A percentile compares a stretch with the other conserved stretches of the same genome.
Conservation (phyloP, 495 filamentous ascomycete species). For the Penicillium alfredii region DNA sequence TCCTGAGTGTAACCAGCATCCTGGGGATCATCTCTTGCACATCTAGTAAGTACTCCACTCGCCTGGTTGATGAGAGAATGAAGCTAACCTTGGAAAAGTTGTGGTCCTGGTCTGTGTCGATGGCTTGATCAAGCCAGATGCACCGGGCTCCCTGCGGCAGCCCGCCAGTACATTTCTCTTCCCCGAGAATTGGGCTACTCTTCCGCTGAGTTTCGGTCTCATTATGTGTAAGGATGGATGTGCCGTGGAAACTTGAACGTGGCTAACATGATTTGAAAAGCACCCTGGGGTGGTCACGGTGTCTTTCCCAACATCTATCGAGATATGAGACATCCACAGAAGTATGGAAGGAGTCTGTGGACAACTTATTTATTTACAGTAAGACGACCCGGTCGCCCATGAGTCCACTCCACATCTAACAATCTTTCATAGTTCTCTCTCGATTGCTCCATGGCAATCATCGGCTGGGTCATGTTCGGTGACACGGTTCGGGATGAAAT, state of each 20-base stretch:
- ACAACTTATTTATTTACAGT: constrained; percentile 89
- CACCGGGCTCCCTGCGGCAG: constrained; percentile 76
- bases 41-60: constrained; percentile 56
- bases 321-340: constrained; percentile 93
- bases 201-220: constrained; percentile 91
- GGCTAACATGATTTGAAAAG: constrained; percentile 25
- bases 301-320: constrained; percentile 97
- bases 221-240: constrained; percentile 62
- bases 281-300: constrained; percentile 90
- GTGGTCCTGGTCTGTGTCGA: constrained; percentile 74
- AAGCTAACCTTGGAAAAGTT: constrained; percentile 47
- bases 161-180: constrained; percentile 73
- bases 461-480: constrained; percentile 91
- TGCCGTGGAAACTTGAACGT: background rate
- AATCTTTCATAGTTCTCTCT: constrained; percentile 55
- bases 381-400: constrained; percentile 22
- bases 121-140: constrained; percentile 72
- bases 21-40: constrained; percentile 84
- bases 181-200: constrained; percentile 77
- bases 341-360: constrained; percentile 70
- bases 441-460: constrained; percentile 73
- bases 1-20: constrained; percentile 85
- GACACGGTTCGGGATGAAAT: constrained; percentile 78
- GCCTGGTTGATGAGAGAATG: background rate
- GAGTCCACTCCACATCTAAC: constrained; percentile 8